Evolutionary conservation across 176 grass and related monocot genomes (phyloP), one percentile per base, ranked within the genome.

Genomic region (Zizania latifolia): DNA sequence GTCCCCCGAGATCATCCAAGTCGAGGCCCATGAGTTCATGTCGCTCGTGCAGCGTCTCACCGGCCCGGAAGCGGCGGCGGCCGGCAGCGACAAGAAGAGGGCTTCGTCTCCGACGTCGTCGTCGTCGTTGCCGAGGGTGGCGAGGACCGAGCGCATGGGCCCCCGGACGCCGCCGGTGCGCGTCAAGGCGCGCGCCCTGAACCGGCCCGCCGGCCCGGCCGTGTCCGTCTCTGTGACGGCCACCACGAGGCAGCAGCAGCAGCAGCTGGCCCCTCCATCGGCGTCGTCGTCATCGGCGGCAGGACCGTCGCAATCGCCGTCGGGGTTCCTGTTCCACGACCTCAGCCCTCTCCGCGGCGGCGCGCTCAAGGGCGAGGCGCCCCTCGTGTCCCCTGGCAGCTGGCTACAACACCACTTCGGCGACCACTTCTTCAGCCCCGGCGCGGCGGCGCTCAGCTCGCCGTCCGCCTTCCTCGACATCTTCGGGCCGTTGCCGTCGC

Each of bases 1-100:
- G 13, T 81, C 89, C 10, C 93, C 93, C 63, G 89, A 96, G 89
- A 75, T 96, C 31, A 92, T 96, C 81, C 93, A 96, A 58, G 93
- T 89, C 16, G 93, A 96, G 81, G 86, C 93, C 0, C 84, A 86
- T 43, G 93, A 96, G 86, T 96, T 96, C 84, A 78, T 92, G 93
- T 72, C 86, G 19, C 78, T 96, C 54, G 93, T 92, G 77, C 93
- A 96, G 85, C 78, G 93, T n/a, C 89, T 96, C 53, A 96, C 93
- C 16, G 93, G 93, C 40, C 93, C 77, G 2, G 89, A 81, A 19
- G 65, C 75, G n/a, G 45, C 1, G 59, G 35, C 74, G 14, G 45
- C 76, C 7, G 44, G 26, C 40, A 63, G 68, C 0, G 69, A 75
- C 35, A 56, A n/a, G 55, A 68, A 70, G 56, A 61, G 32, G 67